Evolutionary conservation across 371 early-diverging fungal species (phyloP), one percentile per base, ranked within the genome.

Genomic region (Lichtheimia corymbifera): DNA sequence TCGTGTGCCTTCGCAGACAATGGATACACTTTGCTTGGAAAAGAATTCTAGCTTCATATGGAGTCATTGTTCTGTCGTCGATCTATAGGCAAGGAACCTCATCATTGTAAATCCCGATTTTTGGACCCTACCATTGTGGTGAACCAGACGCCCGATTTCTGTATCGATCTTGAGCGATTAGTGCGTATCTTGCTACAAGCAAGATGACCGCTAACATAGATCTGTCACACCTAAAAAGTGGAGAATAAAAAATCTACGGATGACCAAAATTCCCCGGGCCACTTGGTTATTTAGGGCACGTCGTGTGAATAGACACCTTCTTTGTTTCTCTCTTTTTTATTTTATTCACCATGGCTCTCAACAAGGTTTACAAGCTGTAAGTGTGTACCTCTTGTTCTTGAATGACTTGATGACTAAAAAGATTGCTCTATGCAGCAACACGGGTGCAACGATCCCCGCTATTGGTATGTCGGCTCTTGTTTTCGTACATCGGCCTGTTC

Each of bases 361-460:
- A 63, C 63, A 63, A 63, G 22, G 51, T 52, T 12, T 63, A 56
- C 40, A 57, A 55, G 43, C 63, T 63, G 63, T 63, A 44, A 63
- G 62, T 56, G 13, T 28, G 11, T 11, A 22, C 14, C n/a, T n/a
- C 22, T 52, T 41, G 9, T 56, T 12, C 6, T 20, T 15, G 18
- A 41, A 3, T 13, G 18, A 30, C 12, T 7, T 1, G 5, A 2
- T 7, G 9, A 43, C n/a, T 27, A 5, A 15, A 27, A 27, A 6
- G 13, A 30, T 11, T 18, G 45, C 11, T 45, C n/a, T 11, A 5
- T 47, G 47, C 12, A 77, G 77, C 18, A 77, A 77, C 58, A 78
- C 74, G 12, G 82, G 82, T 30, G 72, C 72, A 13, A 53, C 55
- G 24, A 77, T 82, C 44, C 82, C 82, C 25, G 72, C 79, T 45